Conservation (phyloP, 257 asterid genomes). For the Anisodus acutangulus region DNA sequence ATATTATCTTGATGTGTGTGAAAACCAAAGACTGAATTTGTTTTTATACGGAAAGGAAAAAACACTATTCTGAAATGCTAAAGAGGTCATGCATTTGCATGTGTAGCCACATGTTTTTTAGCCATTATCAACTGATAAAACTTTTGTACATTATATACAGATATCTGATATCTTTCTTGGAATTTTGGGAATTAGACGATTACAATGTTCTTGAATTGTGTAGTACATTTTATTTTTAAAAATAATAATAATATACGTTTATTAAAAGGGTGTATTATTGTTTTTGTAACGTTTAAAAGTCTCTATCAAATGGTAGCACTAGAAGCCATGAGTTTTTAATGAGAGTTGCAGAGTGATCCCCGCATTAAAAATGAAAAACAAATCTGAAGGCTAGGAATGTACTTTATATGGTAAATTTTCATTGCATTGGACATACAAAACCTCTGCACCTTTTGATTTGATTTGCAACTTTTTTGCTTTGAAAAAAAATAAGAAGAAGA, state of each 20-base stretch:
- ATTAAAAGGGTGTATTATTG: conserved; percentile 7
- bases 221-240: not conserved
- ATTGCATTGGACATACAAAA: conserved; percentile 42
- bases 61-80: conserved; percentile 6
- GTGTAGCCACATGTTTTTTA: conserved; percentile 35
- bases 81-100: conserved; percentile 33
- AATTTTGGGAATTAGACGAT: conserved; percentile 13
- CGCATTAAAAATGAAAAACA: conserved; percentile 35
- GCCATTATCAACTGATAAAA: conserved; percentile 4
- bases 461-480: conserved; percentile 14
- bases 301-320: conserved; percentile 53
- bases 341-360: conserved; percentile 43
- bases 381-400: conserved; percentile 43
- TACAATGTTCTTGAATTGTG: conserved; percentile 28
- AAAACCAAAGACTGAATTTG: conserved; percentile 1
- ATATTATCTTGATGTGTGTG: conserved; percentile 26
- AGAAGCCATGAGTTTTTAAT: conserved; percentile 49
- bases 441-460: conserved; percentile 11
- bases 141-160: conserved; percentile 20
- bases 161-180: conserved; percentile 10
- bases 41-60: conserved; percentile 23
- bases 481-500: too few relatives aligned
- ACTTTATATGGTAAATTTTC: conserved; percentile 37
- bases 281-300: conserved; percentile 32
- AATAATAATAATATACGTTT: not conserved